A percentile compares a stretch with the other conserved stretches of the same genome.
These are phyloP conservation scores for Cutaneotrichosporon cyanovorans DNA, from an alignment of 1,284 basidiomycete genomes.

Conservation along the genomic window DNA sequence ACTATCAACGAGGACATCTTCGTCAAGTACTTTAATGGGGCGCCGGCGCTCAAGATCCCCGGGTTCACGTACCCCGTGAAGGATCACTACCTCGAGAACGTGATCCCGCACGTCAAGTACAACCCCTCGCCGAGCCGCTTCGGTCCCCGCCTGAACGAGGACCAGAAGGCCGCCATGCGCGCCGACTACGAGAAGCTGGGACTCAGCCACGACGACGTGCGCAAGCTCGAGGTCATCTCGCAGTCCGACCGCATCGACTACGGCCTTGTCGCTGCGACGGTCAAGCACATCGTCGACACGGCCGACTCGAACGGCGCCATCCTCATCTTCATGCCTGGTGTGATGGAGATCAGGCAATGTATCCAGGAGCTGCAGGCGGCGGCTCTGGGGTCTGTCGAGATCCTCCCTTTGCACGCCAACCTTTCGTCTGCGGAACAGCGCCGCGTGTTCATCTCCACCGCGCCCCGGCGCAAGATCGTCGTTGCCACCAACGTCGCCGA, in stretches of 20 bases:
- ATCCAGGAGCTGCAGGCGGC: conserved; percentile 58
- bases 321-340: conserved; percentile 81
- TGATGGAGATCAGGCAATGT: conserved; percentile 77
- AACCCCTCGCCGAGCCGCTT: conserved; percentile 39
- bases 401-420: conserved; percentile 85
- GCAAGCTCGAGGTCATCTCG: conserved; percentile 57
- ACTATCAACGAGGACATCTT: conserved; percentile 82
- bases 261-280: conserved; percentile 62
- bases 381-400: conserved; percentile 50
- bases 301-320: conserved; percentile 55
- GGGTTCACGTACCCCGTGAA: conserved; percentile 72
- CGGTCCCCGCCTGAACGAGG: conserved; percentile 50
- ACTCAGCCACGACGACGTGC: conserved; percentile 53
- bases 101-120: conserved; percentile 55
- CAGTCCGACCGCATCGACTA: conserved; percentile 67
- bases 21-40: conserved; percentile 65
- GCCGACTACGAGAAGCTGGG: conserved; percentile 53
- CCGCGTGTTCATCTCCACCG: conserved; percentile 66
- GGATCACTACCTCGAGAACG: conserved; percentile 74
- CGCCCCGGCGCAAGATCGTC: conserved; percentile 71
- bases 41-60: conserved; percentile 75
- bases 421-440: conserved; percentile 77
- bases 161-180: conserved; percentile 50
- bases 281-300: conserved; percentile 58
- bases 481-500: conserved; percentile 78